A percentile compares a stretch with the other conserved stretches of the same genome.
phyloP scores from a whole-genome alignment of 495 filamentous ascomycete genomes.

The Jackrogersella multiformis region DNA sequence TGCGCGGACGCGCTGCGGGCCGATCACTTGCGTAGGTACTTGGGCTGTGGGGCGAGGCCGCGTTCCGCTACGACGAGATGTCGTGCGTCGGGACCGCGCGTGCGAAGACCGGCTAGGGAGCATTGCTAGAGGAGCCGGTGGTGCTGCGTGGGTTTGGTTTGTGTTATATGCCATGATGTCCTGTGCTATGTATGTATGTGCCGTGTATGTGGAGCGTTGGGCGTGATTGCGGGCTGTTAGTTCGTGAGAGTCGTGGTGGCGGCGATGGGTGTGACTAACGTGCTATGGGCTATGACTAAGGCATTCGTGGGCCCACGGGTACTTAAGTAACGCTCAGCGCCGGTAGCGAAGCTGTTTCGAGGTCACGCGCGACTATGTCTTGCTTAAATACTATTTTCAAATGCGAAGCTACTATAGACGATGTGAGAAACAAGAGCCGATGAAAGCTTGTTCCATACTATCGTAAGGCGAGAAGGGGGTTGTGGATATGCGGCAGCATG shows the following conservation, averaged over 20 bases:
- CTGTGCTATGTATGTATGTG: slow-evolving; percentile 9
- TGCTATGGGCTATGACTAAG: slow-evolving; percentile 15
- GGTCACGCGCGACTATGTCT: neutral
- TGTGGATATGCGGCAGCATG: neutral
- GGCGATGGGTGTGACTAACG: slow-evolving; percentile 7
- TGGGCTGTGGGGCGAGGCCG: no score
- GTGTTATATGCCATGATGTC: no score
- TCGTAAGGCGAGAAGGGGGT: neutral
- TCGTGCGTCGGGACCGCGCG: slow-evolving; percentile 21
- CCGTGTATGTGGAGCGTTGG: slow-evolving; percentile 27
- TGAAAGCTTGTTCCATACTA: neutral
- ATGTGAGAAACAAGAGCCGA: neutral
- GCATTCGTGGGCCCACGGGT: neutral
- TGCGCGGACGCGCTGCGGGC: slow-evolving; percentile 9
- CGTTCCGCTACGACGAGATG: slow-evolving; percentile 40
- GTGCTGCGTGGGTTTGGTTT: slow-evolving; percentile 6
- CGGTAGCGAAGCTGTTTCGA: neutral
- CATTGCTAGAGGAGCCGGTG: slow-evolving; percentile 6
- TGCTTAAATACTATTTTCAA: neutral
- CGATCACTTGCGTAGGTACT: no score
- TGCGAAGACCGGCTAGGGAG: neutral
- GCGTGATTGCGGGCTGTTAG: neutral
- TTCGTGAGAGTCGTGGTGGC: neutral
- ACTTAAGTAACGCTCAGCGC: neutral
- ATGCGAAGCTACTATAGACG: neutral